These are phyloP conservation scores for Yarrowia sp. DNA, from an alignment of 805 yeast genomes.

Conservation along the genomic window DNA sequence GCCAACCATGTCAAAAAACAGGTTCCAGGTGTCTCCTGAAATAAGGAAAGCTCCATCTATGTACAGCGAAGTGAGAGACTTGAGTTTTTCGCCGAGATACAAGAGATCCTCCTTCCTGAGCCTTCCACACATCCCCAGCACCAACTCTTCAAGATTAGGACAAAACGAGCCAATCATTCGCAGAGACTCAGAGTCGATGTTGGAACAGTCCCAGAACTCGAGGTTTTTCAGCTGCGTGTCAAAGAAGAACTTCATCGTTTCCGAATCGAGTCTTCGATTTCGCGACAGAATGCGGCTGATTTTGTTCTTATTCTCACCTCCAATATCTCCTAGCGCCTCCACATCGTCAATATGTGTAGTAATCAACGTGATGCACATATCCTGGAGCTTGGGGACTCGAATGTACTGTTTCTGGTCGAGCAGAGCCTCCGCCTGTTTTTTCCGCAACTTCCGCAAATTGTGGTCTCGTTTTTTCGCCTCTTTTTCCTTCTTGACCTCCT, in stretches of 20 bases:
- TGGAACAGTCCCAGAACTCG: conserved; percentile 93
- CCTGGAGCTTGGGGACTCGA: conserved; percentile 74
- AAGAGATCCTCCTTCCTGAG: conserved; percentile 76
- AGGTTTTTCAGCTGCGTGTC: conserved; percentile 62
- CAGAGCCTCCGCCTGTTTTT: conserved; percentile 82
- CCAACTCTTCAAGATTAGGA: conserved; percentile 70
- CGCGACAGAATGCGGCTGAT: conserved; percentile 79
- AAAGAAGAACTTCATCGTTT: conserved; percentile 76
- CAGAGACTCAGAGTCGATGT: conserved; percentile 68
- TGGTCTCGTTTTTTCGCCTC: conserved; percentile 59
- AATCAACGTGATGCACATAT: conserved; percentile 73
- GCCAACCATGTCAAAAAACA: conserved; percentile 68
- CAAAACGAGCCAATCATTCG: conserved; percentile 77
- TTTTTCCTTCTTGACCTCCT: conserved; percentile 53
- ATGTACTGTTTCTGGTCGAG: conserved; percentile 70
- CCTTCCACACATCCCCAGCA: conserved; percentile 91
- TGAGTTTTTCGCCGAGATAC: conserved; percentile 67
- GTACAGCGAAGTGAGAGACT: conserved; percentile 60
- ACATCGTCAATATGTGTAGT: conserved; percentile 73
- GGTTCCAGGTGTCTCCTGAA: conserved; percentile 77
- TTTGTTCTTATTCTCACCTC: conserved; percentile 70
- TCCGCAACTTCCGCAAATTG: conserved; percentile 72
- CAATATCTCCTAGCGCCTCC: conserved; percentile 87
- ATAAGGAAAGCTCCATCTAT: conserved; percentile 92
- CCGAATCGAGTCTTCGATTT: conserved; percentile 77